Evolutionary conservation across 75 land plant genomes (phyloP).

Genomic region (Sequoia sempervirens): DNA sequence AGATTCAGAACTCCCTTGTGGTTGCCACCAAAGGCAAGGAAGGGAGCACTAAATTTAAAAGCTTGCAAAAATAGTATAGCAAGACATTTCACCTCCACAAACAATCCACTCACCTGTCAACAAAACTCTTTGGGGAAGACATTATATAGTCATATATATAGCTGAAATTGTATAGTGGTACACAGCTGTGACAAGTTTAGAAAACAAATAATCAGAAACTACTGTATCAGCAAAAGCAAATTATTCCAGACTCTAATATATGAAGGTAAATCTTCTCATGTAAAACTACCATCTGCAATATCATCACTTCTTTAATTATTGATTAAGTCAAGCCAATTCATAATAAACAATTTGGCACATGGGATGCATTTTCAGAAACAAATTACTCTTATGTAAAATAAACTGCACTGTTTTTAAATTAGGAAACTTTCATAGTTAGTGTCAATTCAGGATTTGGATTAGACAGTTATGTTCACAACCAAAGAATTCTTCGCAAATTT

Average conservation of each 20-base stretch:
- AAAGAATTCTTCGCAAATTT: neutral
- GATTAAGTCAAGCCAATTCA: neutral
- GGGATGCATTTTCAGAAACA: neutral
- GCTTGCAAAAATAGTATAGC: neutral
- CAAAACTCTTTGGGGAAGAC: constrained; percentile 83
- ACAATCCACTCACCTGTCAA: constrained; percentile 77
- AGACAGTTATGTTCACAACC: neutral
- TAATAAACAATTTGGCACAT: neutral
- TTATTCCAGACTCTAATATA: neutral
- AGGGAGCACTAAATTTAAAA: neutral
- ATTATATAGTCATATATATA: constrained; percentile 84
- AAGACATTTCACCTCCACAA: neutral
- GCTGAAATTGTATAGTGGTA: constrained; percentile 93
- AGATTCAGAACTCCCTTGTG: constrained; percentile 3
- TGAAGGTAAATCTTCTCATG: neutral
- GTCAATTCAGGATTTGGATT: neutral
- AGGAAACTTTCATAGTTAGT: neutral
- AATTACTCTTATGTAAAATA: neutral
- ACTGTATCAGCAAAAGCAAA: neutral
- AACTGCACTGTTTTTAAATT: neutral
- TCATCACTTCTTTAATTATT: neutral
- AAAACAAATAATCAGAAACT: neutral
- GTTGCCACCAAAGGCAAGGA: neutral
- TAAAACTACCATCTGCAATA: neutral
- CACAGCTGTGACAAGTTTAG: constrained; percentile 62